Percentiles rank a stretch among this genome's conserved stretches.
Evolutionary conservation across 306 rosid species (phyloP).

Genomic region (Rosa multiflora): DNA sequence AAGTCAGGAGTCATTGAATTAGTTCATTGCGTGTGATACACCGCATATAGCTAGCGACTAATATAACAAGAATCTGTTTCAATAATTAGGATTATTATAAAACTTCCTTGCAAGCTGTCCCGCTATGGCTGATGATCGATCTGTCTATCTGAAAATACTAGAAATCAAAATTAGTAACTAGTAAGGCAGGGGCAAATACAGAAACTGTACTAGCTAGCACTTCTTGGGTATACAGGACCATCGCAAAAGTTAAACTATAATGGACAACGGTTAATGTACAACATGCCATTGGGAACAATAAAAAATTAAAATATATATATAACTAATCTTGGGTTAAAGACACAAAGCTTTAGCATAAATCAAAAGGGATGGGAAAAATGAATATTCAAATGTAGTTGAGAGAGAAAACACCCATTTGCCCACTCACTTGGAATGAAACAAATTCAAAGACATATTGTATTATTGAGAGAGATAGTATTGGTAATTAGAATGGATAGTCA

Average conservation of each 20-base stretch:
- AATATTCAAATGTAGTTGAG: neutral
- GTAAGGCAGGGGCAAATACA: conserved; percentile 7
- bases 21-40: too few species aligned
- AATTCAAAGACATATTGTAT: conserved; percentile 7
- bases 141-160: neutral
- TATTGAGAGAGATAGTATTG: neutral
- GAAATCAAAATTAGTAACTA: neutral
- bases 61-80: too few species aligned
- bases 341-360: conserved; percentile 3
- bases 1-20: too few species aligned
- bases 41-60: too few species aligned
- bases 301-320: neutral
- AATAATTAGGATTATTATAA: too few species aligned
- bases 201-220: neutral
- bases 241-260: conserved; percentile 41
- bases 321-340: neutral
- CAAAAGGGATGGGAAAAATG: conserved; percentile 12
- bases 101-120: neutral
- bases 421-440: conserved; percentile 25
- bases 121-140: neutral
- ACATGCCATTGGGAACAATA: conserved; percentile 36
- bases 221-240: conserved; percentile 31
- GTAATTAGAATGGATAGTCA: neutral
- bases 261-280: conserved; percentile 20
- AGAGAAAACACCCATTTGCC: conserved; percentile 25